Base-by-base conservation (phyloP, 495 filamentous ascomycete species). In the Hypoxylon cercidicola region DNA sequence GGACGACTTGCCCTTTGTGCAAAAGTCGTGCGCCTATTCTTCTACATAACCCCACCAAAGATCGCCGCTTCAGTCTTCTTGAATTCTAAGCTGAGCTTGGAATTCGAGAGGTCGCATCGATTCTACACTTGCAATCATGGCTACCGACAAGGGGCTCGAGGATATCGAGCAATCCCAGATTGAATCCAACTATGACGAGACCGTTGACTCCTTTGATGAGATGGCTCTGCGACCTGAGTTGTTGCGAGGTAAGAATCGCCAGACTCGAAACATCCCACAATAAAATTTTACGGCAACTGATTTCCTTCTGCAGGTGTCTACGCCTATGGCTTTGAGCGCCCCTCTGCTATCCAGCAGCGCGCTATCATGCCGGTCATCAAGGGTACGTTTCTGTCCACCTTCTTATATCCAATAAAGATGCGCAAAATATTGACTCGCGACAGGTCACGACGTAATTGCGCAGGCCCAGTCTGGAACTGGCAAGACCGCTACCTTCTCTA, bases 141-240 rank as follows among this genome's bases (percentile, higher is more conserved):
- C 92, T 90, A 84, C 83, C 72, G 90, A 93, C 69, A 96, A 97
- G 84, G 93, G 93, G 79, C 91, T 97, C 81, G 93, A 97, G 86
- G 93, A 97, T 75, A 87, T 97, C 80, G 41, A 62, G 76, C 72
- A 81, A 96, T 96, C 91, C 77, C 91, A 93, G 83, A 98, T 99
- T 84, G 95, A 98, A 84, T 97, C 93, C 74, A 99, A 98, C 91
- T 99, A 99, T 83, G 95, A 99, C 87, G 96, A 99, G 87, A 92
- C 94, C 72, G 95, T 93, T 78, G 95, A 99, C 81, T 96, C 93
- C 58, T 99, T 99, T 80, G 95, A 99, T 81, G 85, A 93, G 64
- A 99, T 99, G 95, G 88, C 89, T 81, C 86, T 99, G 73, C 97
- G 96, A 87, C 71, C 90, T 47, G 95, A 99, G 87, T 88, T 99